These are phyloP conservation scores for Posidonia oceanica DNA, from an alignment of 116 monocot genomes.

Conservation along the genomic window DNA sequence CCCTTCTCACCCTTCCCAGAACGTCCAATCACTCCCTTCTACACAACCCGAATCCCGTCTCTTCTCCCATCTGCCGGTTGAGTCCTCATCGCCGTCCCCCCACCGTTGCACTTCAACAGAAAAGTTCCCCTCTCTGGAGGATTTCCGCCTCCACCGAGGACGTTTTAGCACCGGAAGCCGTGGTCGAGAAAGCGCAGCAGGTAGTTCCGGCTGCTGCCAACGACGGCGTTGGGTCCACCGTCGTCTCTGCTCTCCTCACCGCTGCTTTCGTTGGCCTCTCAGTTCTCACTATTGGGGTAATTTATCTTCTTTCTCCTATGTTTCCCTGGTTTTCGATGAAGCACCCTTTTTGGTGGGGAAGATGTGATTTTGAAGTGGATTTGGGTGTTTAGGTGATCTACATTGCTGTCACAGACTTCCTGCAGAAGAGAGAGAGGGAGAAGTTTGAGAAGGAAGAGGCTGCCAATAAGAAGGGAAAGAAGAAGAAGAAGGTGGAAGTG, in stretches of 20 bases:
- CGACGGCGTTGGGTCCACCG: slow-evolving; percentile 16
- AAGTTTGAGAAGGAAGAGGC: slow-evolving; percentile 87
- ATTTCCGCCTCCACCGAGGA: slow-evolving; percentile 14
- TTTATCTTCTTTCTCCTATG: neutral
- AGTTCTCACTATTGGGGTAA: slow-evolving; percentile 73
- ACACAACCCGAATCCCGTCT: neutral
- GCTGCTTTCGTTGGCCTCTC: slow-evolving; percentile 61
- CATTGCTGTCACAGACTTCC: slow-evolving; percentile 69
- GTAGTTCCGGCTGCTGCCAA: slow-evolving; percentile 13
- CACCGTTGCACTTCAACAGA: neutral
- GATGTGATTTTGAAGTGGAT: neutral
- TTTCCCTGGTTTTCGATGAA: neutral
- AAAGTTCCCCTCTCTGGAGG: slow-evolving; percentile 7
- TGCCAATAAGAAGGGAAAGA: slow-evolving; percentile 48
- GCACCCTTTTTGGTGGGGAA: too few species aligned
- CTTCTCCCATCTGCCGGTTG: slow-evolving; percentile 2
- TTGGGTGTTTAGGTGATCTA: slow-evolving; percentile 50
- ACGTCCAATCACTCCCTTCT: neutral
- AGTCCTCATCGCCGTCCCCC: neutral
- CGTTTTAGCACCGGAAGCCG: slow-evolving; percentile 14
- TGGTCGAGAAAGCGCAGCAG: slow-evolving; percentile 23
- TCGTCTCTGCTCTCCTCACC: slow-evolving; percentile 49
- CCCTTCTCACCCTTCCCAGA: neutral
- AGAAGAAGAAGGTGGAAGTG: slow-evolving; percentile 33
- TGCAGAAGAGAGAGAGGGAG: slow-evolving; percentile 83